Base-by-base conservation (phyloP, 1,284 basidiomycete genomes). In the Phellinidium pouzarii region DNA sequence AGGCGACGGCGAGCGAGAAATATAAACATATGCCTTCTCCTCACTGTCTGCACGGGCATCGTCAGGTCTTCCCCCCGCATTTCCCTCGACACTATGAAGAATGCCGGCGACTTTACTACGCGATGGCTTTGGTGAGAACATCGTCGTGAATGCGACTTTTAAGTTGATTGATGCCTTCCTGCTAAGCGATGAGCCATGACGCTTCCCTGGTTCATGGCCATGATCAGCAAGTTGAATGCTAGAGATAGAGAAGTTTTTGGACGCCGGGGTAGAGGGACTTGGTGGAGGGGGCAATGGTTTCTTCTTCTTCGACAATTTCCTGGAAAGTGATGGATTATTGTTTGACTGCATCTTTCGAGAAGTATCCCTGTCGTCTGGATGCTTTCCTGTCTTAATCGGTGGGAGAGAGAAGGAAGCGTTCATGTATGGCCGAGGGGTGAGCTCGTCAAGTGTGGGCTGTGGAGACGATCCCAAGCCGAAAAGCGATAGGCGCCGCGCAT, bases 1-100 rank as follows among this genome's bases (percentile, higher is more conserved):
- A 4, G 55, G 55, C 4, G 55, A 57, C 7, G 55, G 55, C 19
- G 55, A 57, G 25, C 55, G 55, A n/a, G 55, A 57, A 19, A 45
- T 48, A 36, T 57, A 57, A 14, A n/a, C 27, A 14, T 53, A 54
- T 9, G 36, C 12, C 19, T 23, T 52, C 22, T 37, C 44, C n/a
- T 29, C 38, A 5, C 37, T 25, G 7, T 40, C 44, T 25, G 44
- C 42, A 5, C 20, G 47, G 11, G 11, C 31, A 17, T 40, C 31
- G 7, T 20, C 23, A 3, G 27, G 11, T 9, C 25, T 43, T 31
- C 50, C 42, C 12, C 54, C 50, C 7, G 44, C 34, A 6, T 51
- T 43, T 3, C 48, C 44, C 14, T 54, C 48, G 19, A 54, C 37
- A 14, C 54, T 44, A 14, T 44, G 34, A n/a, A 55, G 49, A 38